Evolutionary conservation across 352 stramenopile species (phyloP), one percentile per base, ranked within the genome.

Genomic region (Pythium aquatile): DNA sequence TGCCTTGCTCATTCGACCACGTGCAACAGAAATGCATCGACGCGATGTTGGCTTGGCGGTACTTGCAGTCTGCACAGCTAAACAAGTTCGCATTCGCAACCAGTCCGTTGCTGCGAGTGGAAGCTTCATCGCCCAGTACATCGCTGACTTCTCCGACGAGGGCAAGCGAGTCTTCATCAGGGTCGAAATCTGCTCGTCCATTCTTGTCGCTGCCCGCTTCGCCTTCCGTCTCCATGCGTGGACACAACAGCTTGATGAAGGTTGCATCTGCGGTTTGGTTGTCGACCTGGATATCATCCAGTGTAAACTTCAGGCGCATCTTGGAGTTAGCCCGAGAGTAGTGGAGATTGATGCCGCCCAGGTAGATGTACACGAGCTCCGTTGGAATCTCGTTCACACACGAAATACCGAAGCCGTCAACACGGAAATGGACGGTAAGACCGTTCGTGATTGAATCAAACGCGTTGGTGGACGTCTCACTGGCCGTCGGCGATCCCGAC

Each of bases 1-100:
- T 91, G 24, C 85, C 87, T 63, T 96, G 87, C 61, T 96, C 87
- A 58, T 94, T 94, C 39, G 85, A 94, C 87, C 87, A 96, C 17
- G 83, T 90, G 60, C 87, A 96, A 58, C 87, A 96, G 52, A 96
- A 96, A 40, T 96, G 87, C 72, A 94, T 90, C 5, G 83, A 75
- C 24, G 85, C 84, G 24, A 94, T 77, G 61, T 88, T 92, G 13
- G 77, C 69, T 64, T 93, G 84, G 1, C 81, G 82, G 55, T 91
- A 92, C 61, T 85, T 87, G 68, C 88, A 96, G 61, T 96, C 88
- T 8, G 79, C 83, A 62, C 88, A 96, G 59, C 76, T 85, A 49
- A 96, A 96, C 29, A 90, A 76, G 56, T 85, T 87, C 46, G 85
- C 69, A 49, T 86, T 89, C 40, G 65, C 73, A 5, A 88, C 74